Base-by-base conservation (phyloP, 164 flowering plant genomes). In the Dillenia suffruticosa region DNA sequence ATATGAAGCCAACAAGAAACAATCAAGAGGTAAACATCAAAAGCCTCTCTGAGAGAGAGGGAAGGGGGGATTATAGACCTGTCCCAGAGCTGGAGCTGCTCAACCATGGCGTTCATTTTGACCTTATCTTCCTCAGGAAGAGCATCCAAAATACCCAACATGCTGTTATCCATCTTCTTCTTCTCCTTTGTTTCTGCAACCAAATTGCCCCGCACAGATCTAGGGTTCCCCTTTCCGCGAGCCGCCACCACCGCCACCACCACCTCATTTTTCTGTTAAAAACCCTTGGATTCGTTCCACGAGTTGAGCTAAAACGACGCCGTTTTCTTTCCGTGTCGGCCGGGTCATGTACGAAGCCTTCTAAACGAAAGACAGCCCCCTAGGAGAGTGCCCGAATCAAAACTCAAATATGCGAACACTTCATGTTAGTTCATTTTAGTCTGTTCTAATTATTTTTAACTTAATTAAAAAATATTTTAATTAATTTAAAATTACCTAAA, bases 41-140 rank as follows among this genome's bases (percentile, higher is more conserved):
- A 32, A 32, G 40, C 40, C 40, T 5, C 40, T 5, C 13, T 17
- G 15, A 57, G 12, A 46, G 9, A 53, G 45, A 47, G 49, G 24
- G 24, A 54, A 9, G 16, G 19, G 24, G 24, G n/a, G 2, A 2
- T 6, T 9, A 51, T 12, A 48, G 51, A 59, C 96, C 96, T 89
- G 80, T 89, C 96, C 3, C 93, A 89, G 66, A 89, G 69, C 68
- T 89, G 96, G 50, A 85, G 93, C 72, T 89, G 89, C 26, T 89
- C 96, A 59, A 89, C 82, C 83, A 85, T 82, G 67, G 77, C 43
- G 52, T 85, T 48, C 91, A 89, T 87, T 59, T 76, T 68, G 52
- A 69, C 46, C 84, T 87, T 79, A 57, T 85, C 96, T 65, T 75
- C 89, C 52, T 89, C 88, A 0, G 91, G 83, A 56, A 89, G 82